phyloP scores from a whole-genome alignment of 2,329 filamentous ascomycete genomes.

The Fusarium sacchari region DNA sequence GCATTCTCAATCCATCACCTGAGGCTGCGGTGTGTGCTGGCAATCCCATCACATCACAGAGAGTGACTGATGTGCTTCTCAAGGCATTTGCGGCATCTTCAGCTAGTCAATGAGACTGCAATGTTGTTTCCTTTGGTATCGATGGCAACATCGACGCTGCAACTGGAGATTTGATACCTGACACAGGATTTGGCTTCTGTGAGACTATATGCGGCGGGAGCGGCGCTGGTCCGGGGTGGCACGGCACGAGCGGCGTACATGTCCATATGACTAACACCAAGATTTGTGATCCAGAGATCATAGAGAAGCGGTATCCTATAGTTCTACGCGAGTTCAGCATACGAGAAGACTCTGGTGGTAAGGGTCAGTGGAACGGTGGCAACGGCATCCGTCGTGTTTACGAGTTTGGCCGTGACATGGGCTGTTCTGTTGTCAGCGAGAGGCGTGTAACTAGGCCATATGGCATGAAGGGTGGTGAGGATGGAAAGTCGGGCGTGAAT shows the following conservation, averaged over 20 bases:
- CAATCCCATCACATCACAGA: conserved; percentile 67
- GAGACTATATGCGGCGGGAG: too few relatives aligned
- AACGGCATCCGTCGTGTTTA: background rate
- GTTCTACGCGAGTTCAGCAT: background rate
- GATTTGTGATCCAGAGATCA: background rate
- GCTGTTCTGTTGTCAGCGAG: background rate
- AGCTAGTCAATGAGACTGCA: conserved; percentile 56
- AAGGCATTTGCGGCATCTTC: conserved; percentile 82
- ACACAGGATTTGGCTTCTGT: background rate
- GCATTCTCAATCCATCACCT: conserved; percentile 77
- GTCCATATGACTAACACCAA: background rate
- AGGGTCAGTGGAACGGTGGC: background rate
- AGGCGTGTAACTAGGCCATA: background rate
- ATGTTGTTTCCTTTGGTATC: background rate
- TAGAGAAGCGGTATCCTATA: background rate
- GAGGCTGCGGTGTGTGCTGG: conserved; percentile 82
- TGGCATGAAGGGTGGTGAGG: background rate
- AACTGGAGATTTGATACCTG: background rate
- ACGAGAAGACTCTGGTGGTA: background rate
- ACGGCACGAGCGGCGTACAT: background rate
- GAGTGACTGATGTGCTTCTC: conserved; percentile 54
- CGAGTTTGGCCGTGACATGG: background rate
- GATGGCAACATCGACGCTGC: background rate
- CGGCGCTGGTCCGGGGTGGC: background rate
- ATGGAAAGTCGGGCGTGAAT: background rate